phyloP scores from a whole-genome alignment of 176 grass and related monocot genomes.

The Rhipidocladum racemiflorum region DNA sequence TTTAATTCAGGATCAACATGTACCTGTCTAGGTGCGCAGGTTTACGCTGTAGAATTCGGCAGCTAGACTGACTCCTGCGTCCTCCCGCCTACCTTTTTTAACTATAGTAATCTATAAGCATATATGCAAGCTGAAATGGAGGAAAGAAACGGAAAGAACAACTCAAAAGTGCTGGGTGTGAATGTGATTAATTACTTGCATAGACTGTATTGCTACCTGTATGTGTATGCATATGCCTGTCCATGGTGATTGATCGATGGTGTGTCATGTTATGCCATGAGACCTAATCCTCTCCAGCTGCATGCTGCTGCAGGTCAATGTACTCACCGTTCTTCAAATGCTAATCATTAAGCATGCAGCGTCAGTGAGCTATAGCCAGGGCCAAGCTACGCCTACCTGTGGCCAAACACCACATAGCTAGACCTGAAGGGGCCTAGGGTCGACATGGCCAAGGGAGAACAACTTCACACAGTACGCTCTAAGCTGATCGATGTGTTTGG shows the following conservation, averaged over 20 bases:
- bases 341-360: conserved; percentile 26
- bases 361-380: conserved; percentile 7
- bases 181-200: conserved; percentile 2
- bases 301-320: conserved; percentile 9
- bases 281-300: conserved; percentile 31
- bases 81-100: conserved; percentile 11
- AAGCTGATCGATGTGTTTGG: background rate
- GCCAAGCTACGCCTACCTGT: conserved; percentile 15
- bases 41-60: conserved; percentile 31
- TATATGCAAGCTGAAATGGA: background rate
- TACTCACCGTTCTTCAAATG: conserved; percentile 14
- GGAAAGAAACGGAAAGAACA: background rate
- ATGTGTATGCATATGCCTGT: background rate
- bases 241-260: background rate
- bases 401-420: conserved; percentile 15
- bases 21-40: conserved; percentile 16
- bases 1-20: background rate
- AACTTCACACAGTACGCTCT: background rate
- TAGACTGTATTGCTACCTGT: conserved; percentile 11
- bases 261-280: conserved; percentile 38
- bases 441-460: background rate
- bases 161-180: background rate
- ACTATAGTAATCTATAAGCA: background rate
- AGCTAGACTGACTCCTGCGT: conserved; percentile 28
- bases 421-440: background rate